These are phyloP conservation scores for Tieghemostelium lacteum DNA, from an alignment of 78 protist genomes.

Conservation along the genomic window DNA sequence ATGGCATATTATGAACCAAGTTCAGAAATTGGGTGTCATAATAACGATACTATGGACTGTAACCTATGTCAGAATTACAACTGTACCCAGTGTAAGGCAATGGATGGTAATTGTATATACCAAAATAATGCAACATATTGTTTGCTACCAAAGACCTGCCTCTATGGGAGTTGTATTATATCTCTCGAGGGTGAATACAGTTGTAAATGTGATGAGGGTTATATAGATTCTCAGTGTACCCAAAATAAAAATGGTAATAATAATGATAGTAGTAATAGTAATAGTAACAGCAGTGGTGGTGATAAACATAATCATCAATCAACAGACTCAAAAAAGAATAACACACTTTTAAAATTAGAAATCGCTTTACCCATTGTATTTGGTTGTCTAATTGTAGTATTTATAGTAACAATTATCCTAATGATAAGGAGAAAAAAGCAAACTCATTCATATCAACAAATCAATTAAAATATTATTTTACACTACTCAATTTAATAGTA, in stretches of 20 bases:
- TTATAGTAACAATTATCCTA: not conserved
- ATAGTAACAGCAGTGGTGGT: not conserved
- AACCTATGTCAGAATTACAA: not conserved
- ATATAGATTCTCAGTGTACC: too few species aligned
- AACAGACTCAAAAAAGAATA: not conserved
- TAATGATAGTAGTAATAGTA: not conserved
- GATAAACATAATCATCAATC: not conserved
- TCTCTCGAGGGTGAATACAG: not conserved
- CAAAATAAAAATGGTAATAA: not conserved
- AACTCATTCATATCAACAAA: not conserved
- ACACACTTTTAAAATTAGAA: not conserved
- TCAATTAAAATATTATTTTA: too few species aligned
- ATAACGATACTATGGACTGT: not conserved
- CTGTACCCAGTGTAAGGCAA: not conserved
- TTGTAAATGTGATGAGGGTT: not conserved
- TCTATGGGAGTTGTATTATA: not conserved
- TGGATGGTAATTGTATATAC: not conserved
- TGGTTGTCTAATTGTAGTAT: slow-evolving; percentile 12
- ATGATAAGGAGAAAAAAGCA: slow-evolving; percentile 12
- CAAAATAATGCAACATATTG: not conserved
- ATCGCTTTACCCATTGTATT: slow-evolving; percentile 41
- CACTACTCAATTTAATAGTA: too few species aligned
- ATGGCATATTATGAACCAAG: not conserved
- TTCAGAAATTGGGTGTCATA: not conserved
- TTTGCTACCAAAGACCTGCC: too few species aligned